These are phyloP conservation scores for Saturnispora gosingensis DNA, from an alignment of 805 yeast genomes.

Conservation along the genomic window DNA sequence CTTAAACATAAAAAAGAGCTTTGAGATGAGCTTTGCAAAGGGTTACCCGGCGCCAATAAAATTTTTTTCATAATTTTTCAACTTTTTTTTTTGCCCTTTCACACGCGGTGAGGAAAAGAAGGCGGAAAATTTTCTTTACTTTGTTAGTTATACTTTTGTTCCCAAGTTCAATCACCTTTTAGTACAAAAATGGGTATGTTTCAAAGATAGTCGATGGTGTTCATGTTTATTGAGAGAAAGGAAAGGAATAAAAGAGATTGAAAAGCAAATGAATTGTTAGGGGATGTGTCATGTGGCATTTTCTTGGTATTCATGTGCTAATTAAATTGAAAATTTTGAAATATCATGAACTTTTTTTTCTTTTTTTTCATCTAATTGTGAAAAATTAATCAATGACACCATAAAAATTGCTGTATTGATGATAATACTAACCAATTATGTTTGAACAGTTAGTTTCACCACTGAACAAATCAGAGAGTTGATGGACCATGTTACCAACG, in stretches of 20 bases:
- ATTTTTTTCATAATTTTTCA: background rate
- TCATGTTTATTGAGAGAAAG: background rate
- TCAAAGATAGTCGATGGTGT: background rate
- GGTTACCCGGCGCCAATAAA: constrained; percentile 1
- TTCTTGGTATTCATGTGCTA: background rate
- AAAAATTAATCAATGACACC: too few relatives aligned
- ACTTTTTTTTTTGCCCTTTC: background rate
- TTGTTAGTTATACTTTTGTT: background rate
- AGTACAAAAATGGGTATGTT: constrained; percentile 7
- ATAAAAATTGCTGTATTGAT: too few relatives aligned
- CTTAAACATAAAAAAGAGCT: background rate
- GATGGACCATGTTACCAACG: constrained; percentile 99
- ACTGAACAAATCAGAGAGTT: constrained; percentile 93
- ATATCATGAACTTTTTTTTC: background rate
- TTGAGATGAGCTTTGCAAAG: background rate
- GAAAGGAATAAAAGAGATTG: background rate
- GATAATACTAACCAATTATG: constrained; percentile 8
- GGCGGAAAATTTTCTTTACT: constrained; percentile 1
- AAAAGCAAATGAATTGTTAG: too few relatives aligned
- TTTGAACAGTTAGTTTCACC: constrained; percentile 42
- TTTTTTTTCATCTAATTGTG: background rate
- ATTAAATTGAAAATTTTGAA: background rate
- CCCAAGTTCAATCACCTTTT: constrained; percentile 3
- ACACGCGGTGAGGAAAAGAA: background rate
- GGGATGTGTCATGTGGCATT: background rate